Evolutionary conservation across 257 asterid species (phyloP), one percentile per base, ranked within the genome.

Genomic region (Verbena officinalis): DNA sequence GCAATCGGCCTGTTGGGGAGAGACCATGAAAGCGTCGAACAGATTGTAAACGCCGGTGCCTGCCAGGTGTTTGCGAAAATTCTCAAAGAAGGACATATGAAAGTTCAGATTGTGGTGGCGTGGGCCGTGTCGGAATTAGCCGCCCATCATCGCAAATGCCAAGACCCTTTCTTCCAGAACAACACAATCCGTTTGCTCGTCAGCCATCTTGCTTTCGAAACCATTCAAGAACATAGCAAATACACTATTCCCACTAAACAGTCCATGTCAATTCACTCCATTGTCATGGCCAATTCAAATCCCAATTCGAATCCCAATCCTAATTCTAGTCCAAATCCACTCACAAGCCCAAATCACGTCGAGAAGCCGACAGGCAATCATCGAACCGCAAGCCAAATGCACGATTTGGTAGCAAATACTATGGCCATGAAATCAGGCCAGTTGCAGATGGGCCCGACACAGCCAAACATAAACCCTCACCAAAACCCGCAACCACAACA

Each of bases 41-140:
- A 73, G 36, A 85, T 88, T 17, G 89, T 88, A 1, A 86, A 86
- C 31, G 91, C 91, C 0, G 96, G 95, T 1, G 96, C 79, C 9
- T 78, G 87, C 38, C 84, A 84, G 17, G 96, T 85, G 67, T 86
- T 88, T 61, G 89, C 95, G 14, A 88, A 88, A 56, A 86, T 88
- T 24, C 87, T 88, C 44, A 88, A 88, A 72, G 96, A 85, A 62
- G 96, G 96, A 0, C 93, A 83, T 68, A 88, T 88, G 96, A 79
- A 69, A 34, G 93, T 88, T 3, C 96, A 85, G 73, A 75, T 85
- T 4, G 80, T 85, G 65, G 96, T 85, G 60, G 94, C 96, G 8
- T 85, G 93, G 96, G 94, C 96, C 0, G 79, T 85, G 0, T 85
- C 96, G 0, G 91, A 85, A 44, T 53, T 85, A 57, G 94, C 96